phyloP scores from a whole-genome alignment of 495 filamentous ascomycete genomes.

The Parachaetomium inaequale region DNA sequence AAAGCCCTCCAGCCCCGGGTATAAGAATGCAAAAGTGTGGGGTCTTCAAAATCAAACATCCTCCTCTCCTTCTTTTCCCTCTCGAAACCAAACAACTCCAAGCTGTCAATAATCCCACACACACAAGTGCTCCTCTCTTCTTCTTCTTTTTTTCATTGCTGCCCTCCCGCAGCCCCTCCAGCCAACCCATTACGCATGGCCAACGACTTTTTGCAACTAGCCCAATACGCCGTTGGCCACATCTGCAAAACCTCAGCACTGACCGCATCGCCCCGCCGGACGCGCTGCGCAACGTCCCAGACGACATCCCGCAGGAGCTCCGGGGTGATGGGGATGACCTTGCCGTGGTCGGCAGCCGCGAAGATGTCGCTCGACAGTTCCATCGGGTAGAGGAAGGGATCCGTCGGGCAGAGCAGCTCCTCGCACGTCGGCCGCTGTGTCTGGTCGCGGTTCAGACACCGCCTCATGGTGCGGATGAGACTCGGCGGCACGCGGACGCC shows the following conservation, averaged over 20 bases:
- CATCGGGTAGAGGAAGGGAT: conserved; percentile 79
- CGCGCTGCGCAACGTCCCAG: conserved; percentile 67
- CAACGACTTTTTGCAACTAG: conserved; percentile 48
- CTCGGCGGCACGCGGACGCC: conserved; percentile 65
- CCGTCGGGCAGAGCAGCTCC: conserved; percentile 64
- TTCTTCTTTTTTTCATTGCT: neutral
- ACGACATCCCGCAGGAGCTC: conserved; percentile 74
- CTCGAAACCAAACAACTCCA: neutral
- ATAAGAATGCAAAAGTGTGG: conserved; percentile 12
- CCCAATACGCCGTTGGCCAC: conserved; percentile 61
- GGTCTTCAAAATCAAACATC: conserved; percentile 10
- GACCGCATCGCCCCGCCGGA: conserved; percentile 64
- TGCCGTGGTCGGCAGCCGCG: conserved; percentile 42
- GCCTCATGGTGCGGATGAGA: conserved; percentile 67
- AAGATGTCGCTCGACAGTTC: conserved; percentile 45
- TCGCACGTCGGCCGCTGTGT: conserved; percentile 71
- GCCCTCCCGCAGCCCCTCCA: neutral
- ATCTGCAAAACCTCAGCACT: conserved; percentile 62
- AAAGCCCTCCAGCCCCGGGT: conserved; percentile 10
- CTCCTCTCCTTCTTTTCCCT: neutral
- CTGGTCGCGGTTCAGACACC: conserved; percentile 77
- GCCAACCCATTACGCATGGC: neutral
- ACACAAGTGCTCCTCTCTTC: neutral
- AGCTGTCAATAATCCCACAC: neutral
- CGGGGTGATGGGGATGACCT: conserved; percentile 67